Evolutionary conservation across 345 rosid genomes (phyloP), one percentile per base, ranked within the genome.

Genomic region (Zanthoxylum bungeanum): DNA sequence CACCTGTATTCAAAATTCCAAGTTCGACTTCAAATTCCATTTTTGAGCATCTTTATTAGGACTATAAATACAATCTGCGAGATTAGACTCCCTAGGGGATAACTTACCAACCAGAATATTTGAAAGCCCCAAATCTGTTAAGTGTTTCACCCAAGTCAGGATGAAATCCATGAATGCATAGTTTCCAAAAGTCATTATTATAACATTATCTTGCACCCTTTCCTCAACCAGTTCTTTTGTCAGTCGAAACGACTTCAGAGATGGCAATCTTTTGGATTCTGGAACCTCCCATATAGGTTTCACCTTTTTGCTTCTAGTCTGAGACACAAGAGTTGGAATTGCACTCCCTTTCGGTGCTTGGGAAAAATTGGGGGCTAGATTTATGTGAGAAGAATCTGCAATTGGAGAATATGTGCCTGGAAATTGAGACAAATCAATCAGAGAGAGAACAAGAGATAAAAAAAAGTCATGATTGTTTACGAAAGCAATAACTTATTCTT

Each of bases 141-240:
- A 81, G 80, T 85, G 98, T 59, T 86, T 91, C 79, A 93, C 98
- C 99, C 98, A 95, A 63, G 94, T 86, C 79, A 93, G 83, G 79
- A 95, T 91, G 72, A 93, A 95, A 88, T 95, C 98, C 98, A 91
- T 93, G 70, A 91, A 93, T 0, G 98, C 99, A 79, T 80, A 89
- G 85, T 95, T 95, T 68, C 98, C 98, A 77, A 92, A 95, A 60
- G 98, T 91, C 69, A 95, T 92, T 77, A 93, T 81, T 22, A 93
- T 75, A 36, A 91, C 88, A 80, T 95, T 87, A 66, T 91, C 89
- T 66, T 84, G 76, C 46, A 76, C 97, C 80, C 98, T 86, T 73
- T 86, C 73, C 76, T 79, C 84, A 66, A 92, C 84, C 75, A 95
- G 67, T 64, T 87, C 80, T 76, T 93, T 89, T 2, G 91, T 91